Evolutionary conservation across 176 grass and related monocot genomes (phyloP).

Genomic region (Hyparrhenia diplandra): DNA sequence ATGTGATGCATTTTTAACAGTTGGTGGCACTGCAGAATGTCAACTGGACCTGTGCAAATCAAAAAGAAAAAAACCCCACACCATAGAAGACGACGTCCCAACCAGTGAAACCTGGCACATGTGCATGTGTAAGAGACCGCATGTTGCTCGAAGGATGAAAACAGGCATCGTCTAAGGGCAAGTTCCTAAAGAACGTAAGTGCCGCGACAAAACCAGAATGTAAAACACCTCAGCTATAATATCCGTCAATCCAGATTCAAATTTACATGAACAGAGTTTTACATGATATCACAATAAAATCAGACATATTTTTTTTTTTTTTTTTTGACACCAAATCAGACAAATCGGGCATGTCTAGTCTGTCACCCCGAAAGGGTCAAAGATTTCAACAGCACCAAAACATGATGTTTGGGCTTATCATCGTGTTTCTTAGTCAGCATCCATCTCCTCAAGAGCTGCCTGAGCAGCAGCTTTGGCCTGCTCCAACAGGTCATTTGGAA

Average conservation of each 20-base stretch:
- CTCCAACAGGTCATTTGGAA: constrained; percentile 59
- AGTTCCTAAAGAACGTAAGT: no score
- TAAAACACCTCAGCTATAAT: neutral
- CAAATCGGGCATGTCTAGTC: neutral
- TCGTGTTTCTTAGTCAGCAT: constrained; percentile 50
- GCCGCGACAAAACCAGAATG: neutral
- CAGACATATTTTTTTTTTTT: no score
- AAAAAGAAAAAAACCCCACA: no score
- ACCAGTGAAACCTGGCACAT: no score
- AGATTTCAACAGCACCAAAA: constrained; percentile 17
- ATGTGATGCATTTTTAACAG: no score
- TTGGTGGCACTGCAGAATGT: no score
- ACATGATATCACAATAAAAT: neutral
- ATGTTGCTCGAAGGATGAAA: neutral
- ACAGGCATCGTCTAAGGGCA: neutral
- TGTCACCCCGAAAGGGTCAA: neutral
- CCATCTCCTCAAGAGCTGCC: constrained; percentile 72
- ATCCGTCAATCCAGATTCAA: neutral
- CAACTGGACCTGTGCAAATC: no score
- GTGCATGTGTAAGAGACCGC: neutral
- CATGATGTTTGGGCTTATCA: neutral
- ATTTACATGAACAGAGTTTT: neutral
- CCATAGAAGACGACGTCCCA: no score
- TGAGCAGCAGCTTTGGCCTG: constrained; percentile 55
- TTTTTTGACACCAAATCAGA: no score